Conservation (phyloP, 1,284 basidiomycete species). For the Marasmius tenuissimus region DNA sequence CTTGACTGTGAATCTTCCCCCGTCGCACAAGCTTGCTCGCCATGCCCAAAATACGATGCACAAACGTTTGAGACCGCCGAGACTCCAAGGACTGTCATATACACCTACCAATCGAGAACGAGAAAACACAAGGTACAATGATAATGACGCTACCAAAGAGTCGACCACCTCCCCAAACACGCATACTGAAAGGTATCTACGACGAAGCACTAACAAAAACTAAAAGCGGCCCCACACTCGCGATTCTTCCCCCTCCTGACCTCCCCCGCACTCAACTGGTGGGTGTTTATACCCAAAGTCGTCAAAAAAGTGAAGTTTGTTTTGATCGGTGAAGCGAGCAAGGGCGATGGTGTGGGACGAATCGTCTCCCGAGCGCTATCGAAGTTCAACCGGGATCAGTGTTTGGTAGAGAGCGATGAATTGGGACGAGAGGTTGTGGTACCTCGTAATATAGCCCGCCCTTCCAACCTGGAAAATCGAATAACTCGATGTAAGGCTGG, state of each 20-base stretch:
- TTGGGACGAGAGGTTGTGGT: constrained; percentile 12
- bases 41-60: too few relatives aligned
- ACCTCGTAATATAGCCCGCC: constrained; percentile 89
- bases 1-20: too few relatives aligned
- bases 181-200: too few relatives aligned
- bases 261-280: constrained; percentile 50
- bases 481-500: constrained; percentile 77
- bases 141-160: too few relatives aligned
- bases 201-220: too few relatives aligned
- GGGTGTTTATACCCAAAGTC: constrained; percentile 61
- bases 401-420: not conserved
- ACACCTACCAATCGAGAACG: too few relatives aligned
- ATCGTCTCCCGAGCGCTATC: constrained; percentile 79
- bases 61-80: too few relatives aligned
- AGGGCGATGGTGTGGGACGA: constrained; percentile 81
- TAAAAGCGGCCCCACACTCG: constrained; percentile 35
- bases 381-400: not conserved
- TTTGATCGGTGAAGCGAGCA: constrained; percentile 61
- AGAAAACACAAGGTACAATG: too few relatives aligned
- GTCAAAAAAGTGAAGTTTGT: constrained; percentile 73
- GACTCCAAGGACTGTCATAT: too few relatives aligned
- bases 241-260: constrained; percentile 47
- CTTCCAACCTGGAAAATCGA: constrained; percentile 71
- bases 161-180: too few relatives aligned
- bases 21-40: too few relatives aligned